Base-by-base conservation (phyloP, 176 grass and related monocot genomes). In the Pharus latifolius region DNA sequence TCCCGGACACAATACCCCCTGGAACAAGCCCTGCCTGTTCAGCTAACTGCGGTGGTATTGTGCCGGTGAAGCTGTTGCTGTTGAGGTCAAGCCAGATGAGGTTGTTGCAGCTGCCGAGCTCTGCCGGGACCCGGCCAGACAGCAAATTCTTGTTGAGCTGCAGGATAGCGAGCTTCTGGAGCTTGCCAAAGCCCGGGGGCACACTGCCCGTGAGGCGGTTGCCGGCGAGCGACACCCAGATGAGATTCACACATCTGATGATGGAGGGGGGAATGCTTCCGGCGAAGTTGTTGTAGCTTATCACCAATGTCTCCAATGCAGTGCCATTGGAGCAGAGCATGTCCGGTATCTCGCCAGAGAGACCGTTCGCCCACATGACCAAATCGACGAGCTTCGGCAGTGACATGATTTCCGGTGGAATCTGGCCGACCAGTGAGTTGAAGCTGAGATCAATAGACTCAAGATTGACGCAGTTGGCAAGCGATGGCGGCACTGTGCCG, bases 71-170 rank as follows among this genome's bases (percentile, higher is more conserved):
- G 46, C 10, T 8, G 58, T 99, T 99, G 87, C 79, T 90, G 57
- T 89, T 87, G 30, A 99, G 84, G 48, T 99, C 95, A 12, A 99
- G 82, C 95, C 95, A 99, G 64, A 99, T 99, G 67, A 99, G 90
- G 60, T 91, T 99, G 76, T 28, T 78, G 67, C 89, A 94, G 28
- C 27, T 76, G 16, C 95, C 95, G 24, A 99, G 80, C 69, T 85
- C 95, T 0, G 84, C 74, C 0, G 90, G 87, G 55, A 99, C 68
- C 42, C 10, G 51, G 0, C 95, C 95, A 0, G 87, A 81, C 31
- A 99, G 82, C 72, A 48, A 37, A 23, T 99, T 99, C 56, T 79
- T 88, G 60, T 93, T 78, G 34, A 99, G 65, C 49, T 99, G 87
- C 47, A 99, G 90, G 4, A 99, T 94, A 34, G 95, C 90, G 0